Evolutionary conservation across 768 basidiomycete species (phyloP).

Genomic region (Leucocoprinus birnbaumii): DNA sequence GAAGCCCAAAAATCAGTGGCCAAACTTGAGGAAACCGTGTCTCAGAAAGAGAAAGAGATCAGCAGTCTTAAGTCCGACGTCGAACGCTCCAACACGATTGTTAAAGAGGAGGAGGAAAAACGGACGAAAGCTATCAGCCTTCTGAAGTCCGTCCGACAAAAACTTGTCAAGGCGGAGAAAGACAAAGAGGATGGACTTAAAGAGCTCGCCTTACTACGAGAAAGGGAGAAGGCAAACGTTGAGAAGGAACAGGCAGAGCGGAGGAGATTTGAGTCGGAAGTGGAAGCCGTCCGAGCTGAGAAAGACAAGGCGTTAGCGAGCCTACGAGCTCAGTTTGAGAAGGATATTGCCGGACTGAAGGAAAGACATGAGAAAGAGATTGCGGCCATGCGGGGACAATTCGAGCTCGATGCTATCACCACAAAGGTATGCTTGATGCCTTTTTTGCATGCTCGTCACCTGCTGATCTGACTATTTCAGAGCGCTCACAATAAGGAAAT

Average conservation of each 20-base stretch:
- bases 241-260: conserved; percentile 56
- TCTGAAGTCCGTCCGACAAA: conserved; percentile 93
- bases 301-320: conserved; percentile 59
- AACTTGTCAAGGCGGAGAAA: conserved; percentile 95
- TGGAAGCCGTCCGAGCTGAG: conserved; percentile 58
- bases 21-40: conserved; percentile 44
- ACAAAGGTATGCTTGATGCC: conserved; percentile 55
- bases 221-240: conserved; percentile 51
- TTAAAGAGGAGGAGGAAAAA: conserved; percentile 97
- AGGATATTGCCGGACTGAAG: conserved; percentile 55
- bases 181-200: conserved; percentile 78
- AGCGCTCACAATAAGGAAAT: conserved; percentile 68
- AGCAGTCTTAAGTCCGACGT: conserved; percentile 62
- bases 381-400: conserved; percentile 59
- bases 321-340: conserved; percentile 68
- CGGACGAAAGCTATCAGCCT: conserved; percentile 89
- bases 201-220: conserved; percentile 49
- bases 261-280: conserved; percentile 55
- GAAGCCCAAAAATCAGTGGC: conserved; percentile 49
- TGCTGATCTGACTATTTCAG: conserved; percentile 33
- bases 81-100: conserved; percentile 52
- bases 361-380: conserved; percentile 79
- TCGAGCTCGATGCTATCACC: conserved; percentile 72
- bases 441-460: not conserved
- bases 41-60: conserved; percentile 52